Evolutionary conservation across 257 asterid species (phyloP).

Genomic region (Lithospermum erythrorhizon): DNA sequence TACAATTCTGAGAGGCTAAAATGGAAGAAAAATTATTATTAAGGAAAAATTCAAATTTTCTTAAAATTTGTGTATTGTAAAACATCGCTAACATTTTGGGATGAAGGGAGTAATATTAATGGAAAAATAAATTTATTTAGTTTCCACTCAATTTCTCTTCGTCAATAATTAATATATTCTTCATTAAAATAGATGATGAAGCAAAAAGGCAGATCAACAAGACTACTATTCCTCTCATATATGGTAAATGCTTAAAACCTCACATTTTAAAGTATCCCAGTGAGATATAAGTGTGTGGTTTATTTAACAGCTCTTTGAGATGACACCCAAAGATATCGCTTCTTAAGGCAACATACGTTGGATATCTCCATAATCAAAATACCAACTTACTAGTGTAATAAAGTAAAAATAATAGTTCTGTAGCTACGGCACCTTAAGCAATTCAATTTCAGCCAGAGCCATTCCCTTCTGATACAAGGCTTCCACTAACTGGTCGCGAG

Average conservation of each 20-base stretch:
- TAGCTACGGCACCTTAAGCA: constrained; percentile 41
- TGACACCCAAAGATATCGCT: neutral
- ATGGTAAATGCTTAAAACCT: neutral
- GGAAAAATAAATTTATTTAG: too few species aligned
- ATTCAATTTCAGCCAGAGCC: constrained; percentile 66
- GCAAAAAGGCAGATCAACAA: neutral
- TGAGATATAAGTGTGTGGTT: too few species aligned
- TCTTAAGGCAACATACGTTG: neutral
- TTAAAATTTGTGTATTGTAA: too few species aligned
- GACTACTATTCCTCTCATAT: neutral
- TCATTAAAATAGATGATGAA: neutral
- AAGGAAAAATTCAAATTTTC: too few species aligned
- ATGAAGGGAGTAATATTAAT: too few species aligned
- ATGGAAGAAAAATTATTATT: too few species aligned
- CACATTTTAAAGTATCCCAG: neutral
- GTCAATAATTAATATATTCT: too few species aligned
- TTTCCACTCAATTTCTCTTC: too few species aligned
- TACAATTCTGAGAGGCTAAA: too few species aligned
- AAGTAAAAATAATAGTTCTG: neutral
- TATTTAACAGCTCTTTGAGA: too few species aligned
- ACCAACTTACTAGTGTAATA: neutral
- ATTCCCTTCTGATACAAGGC: constrained; percentile 88
- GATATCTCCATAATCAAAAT: neutral
- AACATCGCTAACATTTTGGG: too few species aligned
- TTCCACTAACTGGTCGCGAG: constrained; percentile 78